Percentiles rank a stretch among this genome's conserved stretches.
Evolutionary conservation across 805 yeast genomes (phyloP).

Genomic region (Lipomyces orientalis): DNA sequence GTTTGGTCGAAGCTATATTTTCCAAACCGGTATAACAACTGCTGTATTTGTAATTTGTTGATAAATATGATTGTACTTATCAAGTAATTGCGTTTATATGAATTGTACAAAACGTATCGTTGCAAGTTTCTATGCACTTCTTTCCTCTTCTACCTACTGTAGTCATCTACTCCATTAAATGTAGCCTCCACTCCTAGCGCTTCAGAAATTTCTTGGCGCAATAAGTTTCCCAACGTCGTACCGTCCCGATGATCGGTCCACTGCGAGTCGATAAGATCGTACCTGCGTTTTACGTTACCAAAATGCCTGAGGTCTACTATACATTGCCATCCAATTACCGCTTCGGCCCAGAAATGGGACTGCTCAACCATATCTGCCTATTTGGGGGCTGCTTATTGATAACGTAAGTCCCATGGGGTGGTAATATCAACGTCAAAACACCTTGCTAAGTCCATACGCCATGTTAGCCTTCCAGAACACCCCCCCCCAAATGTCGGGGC

Average conservation of each 20-base stretch:
- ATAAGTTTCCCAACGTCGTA: conserved; percentile 53
- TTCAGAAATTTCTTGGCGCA: conserved; percentile 54
- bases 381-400: conserved; percentile 98
- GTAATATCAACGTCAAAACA: conserved; percentile 74
- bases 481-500: not conserved
- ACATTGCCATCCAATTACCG: conserved; percentile 37
- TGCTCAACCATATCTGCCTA: conserved; percentile 93
- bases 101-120: not conserved
- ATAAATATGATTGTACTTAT: not conserved
- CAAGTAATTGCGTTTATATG: not conserved
- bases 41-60: not conserved
- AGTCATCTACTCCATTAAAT: conserved; percentile 38
- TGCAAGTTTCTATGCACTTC: not conserved
- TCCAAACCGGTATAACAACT: not conserved
- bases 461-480: not conserved
- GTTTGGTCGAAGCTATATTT: not conserved
- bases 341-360: conserved; percentile 94
- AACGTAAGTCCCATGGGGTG: conserved; percentile 82
- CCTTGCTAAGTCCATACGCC: conserved; percentile 61
- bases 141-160: conserved; percentile 15
- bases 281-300: conserved; percentile 46
- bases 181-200: conserved; percentile 34
- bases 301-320: not conserved
- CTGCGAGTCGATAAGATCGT: conserved; percentile 70
- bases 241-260: conserved; percentile 85